Conservation (phyloP, 1,139 yeast genomes). For the Lodderomyces theae region DNA sequence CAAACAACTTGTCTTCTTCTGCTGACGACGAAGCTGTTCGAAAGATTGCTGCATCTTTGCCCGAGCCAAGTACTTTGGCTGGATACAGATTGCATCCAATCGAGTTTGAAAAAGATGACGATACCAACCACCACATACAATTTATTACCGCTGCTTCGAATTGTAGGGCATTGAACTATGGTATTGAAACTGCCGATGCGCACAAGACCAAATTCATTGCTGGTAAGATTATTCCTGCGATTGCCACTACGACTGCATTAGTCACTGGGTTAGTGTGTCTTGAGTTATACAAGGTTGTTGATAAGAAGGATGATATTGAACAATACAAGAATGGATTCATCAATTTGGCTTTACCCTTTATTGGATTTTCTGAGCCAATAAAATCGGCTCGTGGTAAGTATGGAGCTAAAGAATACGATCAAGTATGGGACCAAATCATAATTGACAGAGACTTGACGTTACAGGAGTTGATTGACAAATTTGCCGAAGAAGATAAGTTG, state of each 20-base stretch:
- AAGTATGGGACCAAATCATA: slow-evolving; percentile 94
- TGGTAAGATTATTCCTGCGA: slow-evolving; percentile 96
- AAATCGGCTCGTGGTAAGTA: slow-evolving; percentile 79
- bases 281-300: slow-evolving; percentile 89
- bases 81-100: slow-evolving; percentile 84
- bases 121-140: slow-evolving; percentile 91
- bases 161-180: slow-evolving; percentile 89
- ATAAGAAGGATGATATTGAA: slow-evolving; percentile 69
- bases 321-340: slow-evolving; percentile 92
- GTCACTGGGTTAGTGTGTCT: slow-evolving; percentile 93
- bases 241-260: slow-evolving; percentile 96
- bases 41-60: slow-evolving; percentile 70
- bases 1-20: slow-evolving; percentile 43
- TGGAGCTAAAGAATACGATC: slow-evolving; percentile 77
- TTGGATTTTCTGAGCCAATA: slow-evolving; percentile 96
- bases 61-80: slow-evolving; percentile 84
- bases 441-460: slow-evolving; percentile 76
- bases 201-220: slow-evolving; percentile 80
- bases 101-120: slow-evolving; percentile 97
- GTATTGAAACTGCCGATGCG: slow-evolving; percentile 75
- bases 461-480: slow-evolving; percentile 70
- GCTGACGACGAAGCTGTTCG: slow-evolving; percentile 59
- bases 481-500: slow-evolving; percentile 77
- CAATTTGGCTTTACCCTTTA: slow-evolving; percentile 91
- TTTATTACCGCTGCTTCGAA: slow-evolving; percentile 97